Base-by-base conservation (phyloP, 192 early-diverging fungal species). In the Entomortierella chlamydospora region DNA sequence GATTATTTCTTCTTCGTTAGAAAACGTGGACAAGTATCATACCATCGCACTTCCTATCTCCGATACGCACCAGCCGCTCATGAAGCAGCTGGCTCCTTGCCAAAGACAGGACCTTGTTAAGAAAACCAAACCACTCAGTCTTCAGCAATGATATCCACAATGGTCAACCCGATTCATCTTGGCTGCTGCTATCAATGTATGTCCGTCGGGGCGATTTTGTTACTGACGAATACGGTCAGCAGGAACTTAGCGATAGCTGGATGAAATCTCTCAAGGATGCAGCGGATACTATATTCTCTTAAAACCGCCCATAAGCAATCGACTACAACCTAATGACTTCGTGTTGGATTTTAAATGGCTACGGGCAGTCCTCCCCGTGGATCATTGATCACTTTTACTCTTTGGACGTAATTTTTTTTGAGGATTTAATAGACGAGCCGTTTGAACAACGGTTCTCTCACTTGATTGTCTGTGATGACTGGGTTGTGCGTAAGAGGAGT, bases 191-290 rank as follows among this genome's bases (percentile, higher is more conserved):
- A 22, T 76, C 73, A 52, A 68, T 76, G 60, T 59, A 76, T 57
- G 59, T 76, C 5, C 64, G 64, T 11, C 64, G 64, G 25, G 72
- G 63, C 4, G 72, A 74, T 61, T 74, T 67, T 39, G 41, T 74
- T 1, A 64, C 54, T 7, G 42, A 63, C 18, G 33, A 58, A 30
- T 47, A 67, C 33, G 73, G 73, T 23, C 68, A 59, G 65, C 65
- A 76, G 33, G 42, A 68, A 1, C 62, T 68, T 42, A 58, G 55
- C 29, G 23, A 61, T 22, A 13, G 1, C 1, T 68, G 73, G 60
- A 68, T 76, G 65, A 22, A 18, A 3, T 10, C 58, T 10, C 60
- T 67, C 53, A 63, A 63, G 23, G 43, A 63, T 0, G 71, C 71
- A 8, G 57, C 53, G 2, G 63, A 65, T 9, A 18, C 54, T 34